Evolutionary conservation across 2,329 filamentous ascomycete species (phyloP).

Genomic region (Calonectria pseudoturangicola): DNA sequence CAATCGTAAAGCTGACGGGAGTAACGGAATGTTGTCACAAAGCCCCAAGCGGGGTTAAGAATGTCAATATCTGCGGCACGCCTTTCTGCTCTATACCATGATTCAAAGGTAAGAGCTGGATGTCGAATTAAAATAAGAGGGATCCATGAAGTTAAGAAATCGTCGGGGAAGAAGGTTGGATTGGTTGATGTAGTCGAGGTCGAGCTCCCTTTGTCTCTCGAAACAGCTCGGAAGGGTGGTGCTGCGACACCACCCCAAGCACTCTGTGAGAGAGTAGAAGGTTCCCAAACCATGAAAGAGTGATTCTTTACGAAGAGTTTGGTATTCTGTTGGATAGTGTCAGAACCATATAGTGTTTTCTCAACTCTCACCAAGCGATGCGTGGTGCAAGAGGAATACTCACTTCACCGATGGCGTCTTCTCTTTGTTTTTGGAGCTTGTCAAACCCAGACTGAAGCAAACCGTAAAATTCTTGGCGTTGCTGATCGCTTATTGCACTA

Average conservation of each 20-base stretch:
- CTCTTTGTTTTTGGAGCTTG: not conserved
- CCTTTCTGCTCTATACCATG: conserved; percentile 23
- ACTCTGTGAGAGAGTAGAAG: conserved; percentile 10
- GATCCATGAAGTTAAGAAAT: conserved; percentile 16
- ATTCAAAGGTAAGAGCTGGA: conserved; percentile 26
- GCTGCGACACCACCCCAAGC: conserved; percentile 8
- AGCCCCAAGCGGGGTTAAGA: not conserved
- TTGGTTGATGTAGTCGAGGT: not conserved
- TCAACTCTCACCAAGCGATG: no score
- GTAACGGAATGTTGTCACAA: conserved; percentile 3
- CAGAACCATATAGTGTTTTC: not conserved
- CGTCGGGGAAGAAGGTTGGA: conserved; percentile 14
- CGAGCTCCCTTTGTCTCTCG: not conserved
- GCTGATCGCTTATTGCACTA: not conserved
- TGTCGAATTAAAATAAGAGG: conserved; percentile 26
- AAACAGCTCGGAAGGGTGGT: not conserved
- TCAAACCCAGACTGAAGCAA: conserved; percentile 10
- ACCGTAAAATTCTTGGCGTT: not conserved
- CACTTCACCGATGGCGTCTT: not conserved
- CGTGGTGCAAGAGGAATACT: not conserved
- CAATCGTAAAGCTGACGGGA: conserved; percentile 22
- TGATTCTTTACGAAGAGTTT: not conserved
- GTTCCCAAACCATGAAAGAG: conserved; percentile 20
- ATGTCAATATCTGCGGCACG: not conserved
- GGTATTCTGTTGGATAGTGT: not conserved